Evolutionary conservation across 2,329 filamentous ascomycete genomes (phyloP).

Genomic region (Fusarium chuoi): DNA sequence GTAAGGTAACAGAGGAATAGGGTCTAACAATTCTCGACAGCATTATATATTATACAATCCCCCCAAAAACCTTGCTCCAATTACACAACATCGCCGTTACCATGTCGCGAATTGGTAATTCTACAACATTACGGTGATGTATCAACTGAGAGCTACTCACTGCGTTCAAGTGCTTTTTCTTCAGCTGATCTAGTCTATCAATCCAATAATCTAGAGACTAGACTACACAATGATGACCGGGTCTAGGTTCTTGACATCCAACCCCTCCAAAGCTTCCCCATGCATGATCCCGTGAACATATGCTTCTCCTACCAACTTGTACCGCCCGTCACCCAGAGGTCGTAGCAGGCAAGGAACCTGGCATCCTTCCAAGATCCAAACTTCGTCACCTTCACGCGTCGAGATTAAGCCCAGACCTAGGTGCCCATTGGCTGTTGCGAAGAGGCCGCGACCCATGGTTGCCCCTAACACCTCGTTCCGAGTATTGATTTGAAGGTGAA

Average conservation of each 20-base stretch:
- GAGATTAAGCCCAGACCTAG: rapidly evolving
- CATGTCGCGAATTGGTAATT: too few species aligned
- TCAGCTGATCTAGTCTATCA: neutral
- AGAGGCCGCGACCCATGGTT: neutral
- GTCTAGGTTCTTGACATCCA: rapidly evolving
- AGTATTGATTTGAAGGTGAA: too few species aligned
- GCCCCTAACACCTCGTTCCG: neutral
- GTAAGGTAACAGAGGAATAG: too few species aligned
- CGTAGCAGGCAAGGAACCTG: neutral
- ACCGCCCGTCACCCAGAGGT: rapidly evolving
- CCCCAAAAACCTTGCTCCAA: too few species aligned
- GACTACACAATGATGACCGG: neutral
- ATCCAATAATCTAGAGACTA: neutral
- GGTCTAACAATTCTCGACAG: too few species aligned
- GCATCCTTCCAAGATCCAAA: neutral
- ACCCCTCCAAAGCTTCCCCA: neutral
- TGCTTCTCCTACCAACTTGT: neutral
- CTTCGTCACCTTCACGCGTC: rapidly evolving
- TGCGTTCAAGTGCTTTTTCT: neutral
- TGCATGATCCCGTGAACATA: neutral
- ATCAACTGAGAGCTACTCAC: too few species aligned
- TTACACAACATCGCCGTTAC: too few species aligned
- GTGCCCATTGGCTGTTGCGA: rapidly evolving
- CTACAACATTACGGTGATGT: too few species aligned
- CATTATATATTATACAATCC: too few species aligned